These are phyloP conservation scores for Mycena rosella DNA, from an alignment of 768 basidiomycete species.

Conservation along the genomic window DNA sequence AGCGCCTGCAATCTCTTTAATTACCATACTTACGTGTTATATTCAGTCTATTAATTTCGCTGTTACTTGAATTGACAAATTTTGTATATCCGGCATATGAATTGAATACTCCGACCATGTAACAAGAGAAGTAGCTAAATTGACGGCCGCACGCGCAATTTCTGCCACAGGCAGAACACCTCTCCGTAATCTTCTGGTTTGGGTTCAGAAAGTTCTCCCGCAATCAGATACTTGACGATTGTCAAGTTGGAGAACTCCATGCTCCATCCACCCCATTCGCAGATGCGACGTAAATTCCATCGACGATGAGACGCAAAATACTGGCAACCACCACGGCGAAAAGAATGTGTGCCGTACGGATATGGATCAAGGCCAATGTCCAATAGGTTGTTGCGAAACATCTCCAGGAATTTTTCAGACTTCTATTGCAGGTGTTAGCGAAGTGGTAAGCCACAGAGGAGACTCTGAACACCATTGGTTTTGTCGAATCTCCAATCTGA, in stretches of 20 bases:
- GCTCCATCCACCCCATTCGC: constrained; percentile 64
- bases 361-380: constrained; percentile 53
- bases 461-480: constrained; percentile 42
- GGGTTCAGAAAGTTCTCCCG: constrained; percentile 55
- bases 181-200: constrained; percentile 35
- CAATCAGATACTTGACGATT: constrained; percentile 57
- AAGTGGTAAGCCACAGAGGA: background rate
- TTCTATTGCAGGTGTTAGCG: constrained; percentile 40
- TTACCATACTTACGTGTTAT: constrained; percentile 5
- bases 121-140: background rate
- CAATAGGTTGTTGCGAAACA: constrained; percentile 55
- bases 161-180: constrained; percentile 47
- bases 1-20: constrained; percentile 10
- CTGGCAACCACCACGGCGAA: constrained; percentile 56
- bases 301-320: constrained; percentile 48
- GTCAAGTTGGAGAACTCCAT: constrained; percentile 54
- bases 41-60: too few relatives aligned
- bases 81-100: background rate
- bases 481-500: constrained; percentile 37
- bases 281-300: constrained; percentile 54
- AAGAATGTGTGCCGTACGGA: constrained; percentile 57
- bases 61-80: too few relatives aligned
- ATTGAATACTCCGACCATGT: too few relatives aligned
- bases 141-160: constrained; percentile 43
- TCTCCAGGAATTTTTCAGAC: constrained; percentile 51